Base-by-base conservation (phyloP, 2,329 filamentous ascomycete species). In the Xylariaceae sp. region DNA sequence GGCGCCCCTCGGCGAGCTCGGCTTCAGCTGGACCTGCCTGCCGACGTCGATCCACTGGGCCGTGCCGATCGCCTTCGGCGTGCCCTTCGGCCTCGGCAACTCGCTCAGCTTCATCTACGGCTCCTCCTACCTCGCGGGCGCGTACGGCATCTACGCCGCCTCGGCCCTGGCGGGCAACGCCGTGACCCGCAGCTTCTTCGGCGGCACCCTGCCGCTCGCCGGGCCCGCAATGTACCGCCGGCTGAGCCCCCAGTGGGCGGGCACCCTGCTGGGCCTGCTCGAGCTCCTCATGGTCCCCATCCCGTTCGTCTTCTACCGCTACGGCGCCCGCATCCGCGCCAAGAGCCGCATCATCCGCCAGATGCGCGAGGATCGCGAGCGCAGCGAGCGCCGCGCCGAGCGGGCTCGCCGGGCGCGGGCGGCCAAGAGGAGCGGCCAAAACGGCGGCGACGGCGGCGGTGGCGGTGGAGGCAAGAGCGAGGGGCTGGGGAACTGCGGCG, bases 11-110 rank as follows among this genome's bases (percentile, higher is more conserved):
- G 89, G 88, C 12, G 81, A 94, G 57, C 72, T 95, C 16, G 82
- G 80, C 56, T 95, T 95, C 52, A 77, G 84, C 0, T 94, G 87
- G 87, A 94, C 88, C 0, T 88, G 80, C 40, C 75, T 87, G 0
- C 88, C 88, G 0, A 63, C 60, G 0, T 72, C 75, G 4, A 85
- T 93, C 19, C 88, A 86, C 54, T 93, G 84, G 81, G 77, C 87
- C n/a, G 68, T 77, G 14, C 82, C 85, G 1, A 80, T 93, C 31
- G 64, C 84, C 0, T 85, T 85, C 1, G 85, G 86, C 1, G 72
- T 93, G 5, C 82, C 81, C 0, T 93, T 92, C 47, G 85, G 85
- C 8, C 68, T 73, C 0, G 86, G 86, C 0, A 92, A 90, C 49
- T 79, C 75, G 7, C 69, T 78, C 3, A 77, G 84, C 23, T 93